phyloP scores from a whole-genome alignment of 441 rosid species.

The Dalechampia spathulata region DNA sequence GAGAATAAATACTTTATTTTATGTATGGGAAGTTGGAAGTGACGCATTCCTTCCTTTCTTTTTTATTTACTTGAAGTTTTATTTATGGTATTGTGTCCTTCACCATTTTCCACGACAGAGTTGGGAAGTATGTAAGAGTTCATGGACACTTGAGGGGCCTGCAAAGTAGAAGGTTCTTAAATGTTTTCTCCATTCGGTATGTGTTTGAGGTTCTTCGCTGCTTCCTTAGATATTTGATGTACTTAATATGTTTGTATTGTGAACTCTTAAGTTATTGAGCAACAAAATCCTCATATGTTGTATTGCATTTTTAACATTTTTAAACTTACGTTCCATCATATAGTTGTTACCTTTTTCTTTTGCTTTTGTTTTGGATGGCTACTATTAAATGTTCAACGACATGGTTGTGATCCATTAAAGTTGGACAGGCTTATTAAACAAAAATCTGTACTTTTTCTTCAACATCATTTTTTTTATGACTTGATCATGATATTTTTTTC shows the following conservation, averaged over 20 bases:
- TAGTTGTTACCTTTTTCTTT: no score
- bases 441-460: no score
- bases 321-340: no score
- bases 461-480: no score
- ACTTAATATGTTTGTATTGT: background rate
- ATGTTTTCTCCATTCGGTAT: slow-evolving; percentile 73
- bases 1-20: background rate
- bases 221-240: slow-evolving; percentile 1
- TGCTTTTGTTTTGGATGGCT: no score
- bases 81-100: slow-evolving; percentile 2
- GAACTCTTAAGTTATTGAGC: background rate
- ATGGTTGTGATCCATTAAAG: no score
- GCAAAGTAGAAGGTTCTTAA: slow-evolving; percentile 68
- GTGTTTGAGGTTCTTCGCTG: background rate
- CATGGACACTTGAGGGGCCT: slow-evolving; percentile 77
- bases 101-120: slow-evolving; percentile 28
- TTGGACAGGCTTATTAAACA: no score
- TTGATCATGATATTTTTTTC: no score
- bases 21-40: background rate
- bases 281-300: no score
- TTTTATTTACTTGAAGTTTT: background rate
- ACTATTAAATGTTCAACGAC: no score
- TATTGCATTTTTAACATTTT: no score
- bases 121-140: slow-evolving; percentile 82
- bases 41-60: background rate